Conservation (phyloP, 345 rosid genomes). For the Dovyalis caffra region DNA sequence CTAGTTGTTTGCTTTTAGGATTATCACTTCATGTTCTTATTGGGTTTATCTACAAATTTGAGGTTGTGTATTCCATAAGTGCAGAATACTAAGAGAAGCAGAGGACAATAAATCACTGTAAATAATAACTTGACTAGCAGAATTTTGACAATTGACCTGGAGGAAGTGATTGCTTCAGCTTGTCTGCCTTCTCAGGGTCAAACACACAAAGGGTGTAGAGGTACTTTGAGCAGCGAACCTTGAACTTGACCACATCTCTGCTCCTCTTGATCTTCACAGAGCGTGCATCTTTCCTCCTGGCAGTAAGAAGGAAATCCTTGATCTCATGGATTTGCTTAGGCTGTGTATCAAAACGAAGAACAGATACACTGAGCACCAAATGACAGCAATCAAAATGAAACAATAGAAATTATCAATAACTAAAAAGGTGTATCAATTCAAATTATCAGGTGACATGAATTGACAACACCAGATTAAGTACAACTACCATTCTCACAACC, state of each 20-base stretch:
- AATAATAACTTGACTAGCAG: background rate
- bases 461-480: background rate
- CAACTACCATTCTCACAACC: background rate
- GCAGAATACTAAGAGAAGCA: background rate
- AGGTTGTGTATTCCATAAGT: background rate
- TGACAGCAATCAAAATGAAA: background rate
- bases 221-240: slow-evolving; percentile 90
- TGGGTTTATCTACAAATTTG: no score
- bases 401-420: background rate
- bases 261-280: slow-evolving; percentile 90
- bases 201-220: slow-evolving; percentile 87
- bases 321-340: slow-evolving; percentile 96
- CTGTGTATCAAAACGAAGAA: slow-evolving; percentile 27
- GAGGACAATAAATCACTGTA: background rate
- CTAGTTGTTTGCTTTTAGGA: background rate
- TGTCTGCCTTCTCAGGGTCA: slow-evolving; percentile 87
- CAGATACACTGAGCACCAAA: background rate
- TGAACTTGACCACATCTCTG: slow-evolving; percentile 80
- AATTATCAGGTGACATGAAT: background rate
- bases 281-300: slow-evolving; percentile 90
- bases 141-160: slow-evolving; percentile 50
- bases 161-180: slow-evolving; percentile 95
- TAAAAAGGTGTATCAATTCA: background rate
- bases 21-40: background rate
- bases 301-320: slow-evolving; percentile 94